These are phyloP conservation scores for Eucalyptus tenuipes DNA, from an alignment of 345 rosid genomes.

Conservation along the genomic window DNA sequence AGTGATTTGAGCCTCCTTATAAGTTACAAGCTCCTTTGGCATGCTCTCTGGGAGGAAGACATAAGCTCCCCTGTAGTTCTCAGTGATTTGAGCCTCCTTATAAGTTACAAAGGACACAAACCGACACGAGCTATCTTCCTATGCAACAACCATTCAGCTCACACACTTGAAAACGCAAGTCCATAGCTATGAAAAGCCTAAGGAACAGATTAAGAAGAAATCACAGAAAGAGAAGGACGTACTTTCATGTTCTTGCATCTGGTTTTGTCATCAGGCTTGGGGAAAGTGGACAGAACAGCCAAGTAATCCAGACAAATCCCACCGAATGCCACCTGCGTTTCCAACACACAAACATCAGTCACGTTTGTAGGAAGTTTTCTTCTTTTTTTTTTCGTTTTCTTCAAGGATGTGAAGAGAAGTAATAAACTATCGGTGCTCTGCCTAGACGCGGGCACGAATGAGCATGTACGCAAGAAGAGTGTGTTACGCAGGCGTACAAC, in stretches of 20 bases:
- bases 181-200: no score
- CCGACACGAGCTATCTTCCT: not conserved
- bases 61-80: not conserved
- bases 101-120: not conserved
- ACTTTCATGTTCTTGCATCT: conserved; percentile 4
- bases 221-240: not conserved
- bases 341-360: not conserved
- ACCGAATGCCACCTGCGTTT: conserved; percentile 1
- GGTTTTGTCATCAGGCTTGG: conserved; percentile 4
- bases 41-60: not conserved
- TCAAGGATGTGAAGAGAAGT: not conserved
- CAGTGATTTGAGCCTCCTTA: not conserved
- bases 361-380: rapidly evolving
- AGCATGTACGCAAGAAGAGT: not conserved
- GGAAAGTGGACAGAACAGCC: not conserved
- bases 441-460: not conserved
- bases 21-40: not conserved
- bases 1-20: not conserved
- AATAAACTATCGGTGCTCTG: not conserved
- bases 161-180: not conserved
- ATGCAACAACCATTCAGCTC: not conserved
- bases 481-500: not conserved
- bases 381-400: not conserved
- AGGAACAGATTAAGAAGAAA: not conserved
- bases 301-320: not conserved